Evolutionary conservation across 805 yeast genomes (phyloP), one percentile per base, ranked within the genome.

Genomic region (Saturnispora zaruensis): DNA sequence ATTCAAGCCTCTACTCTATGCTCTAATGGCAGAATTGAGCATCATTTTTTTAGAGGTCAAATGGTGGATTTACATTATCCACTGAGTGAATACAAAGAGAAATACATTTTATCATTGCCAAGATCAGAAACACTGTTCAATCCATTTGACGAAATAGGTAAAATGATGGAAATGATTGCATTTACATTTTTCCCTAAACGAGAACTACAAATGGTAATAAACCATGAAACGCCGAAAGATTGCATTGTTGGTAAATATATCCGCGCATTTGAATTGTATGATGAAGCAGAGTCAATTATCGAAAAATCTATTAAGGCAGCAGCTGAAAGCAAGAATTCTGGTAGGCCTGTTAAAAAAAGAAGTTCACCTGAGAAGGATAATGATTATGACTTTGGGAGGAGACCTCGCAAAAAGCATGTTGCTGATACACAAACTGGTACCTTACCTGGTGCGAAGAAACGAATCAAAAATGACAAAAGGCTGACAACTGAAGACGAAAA

Each of bases 101-200:
- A 68, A 38, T 81, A 75, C 53, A 53, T 71, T 7, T 62, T 81
- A 34, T 74, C 75, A 3, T 63, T 66, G 14, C 78, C 83, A 5
- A 78, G 76, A 52, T 73, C 73, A 52, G 77, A 78, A 48, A 81
- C 76, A 51, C 61, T 58, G n/a, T 69, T 79, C 38, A 81, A 82
- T 58, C 87, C 89, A 4, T 66, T 81, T 43, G 75, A 70, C 45
- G 91, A 84, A 57, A 71, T 84, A 48, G 82, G 79, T 4, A 69
- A 69, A 49, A 59, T 65, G 25, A 75, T 77, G 74, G 78, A 72
- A 45, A 48, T 73, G 34, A 59, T 66, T 14, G 67, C 79, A 0
- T 26, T 59, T 23, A 56, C 62, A 9, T 75, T 64, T 54, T 65
- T 77, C 30, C 79, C 79, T 0, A 63, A 64, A 16, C 60, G 60